phyloP scores from a whole-genome alignment of 495 filamentous ascomycete genomes.

The Neurospora sp. region DNA sequence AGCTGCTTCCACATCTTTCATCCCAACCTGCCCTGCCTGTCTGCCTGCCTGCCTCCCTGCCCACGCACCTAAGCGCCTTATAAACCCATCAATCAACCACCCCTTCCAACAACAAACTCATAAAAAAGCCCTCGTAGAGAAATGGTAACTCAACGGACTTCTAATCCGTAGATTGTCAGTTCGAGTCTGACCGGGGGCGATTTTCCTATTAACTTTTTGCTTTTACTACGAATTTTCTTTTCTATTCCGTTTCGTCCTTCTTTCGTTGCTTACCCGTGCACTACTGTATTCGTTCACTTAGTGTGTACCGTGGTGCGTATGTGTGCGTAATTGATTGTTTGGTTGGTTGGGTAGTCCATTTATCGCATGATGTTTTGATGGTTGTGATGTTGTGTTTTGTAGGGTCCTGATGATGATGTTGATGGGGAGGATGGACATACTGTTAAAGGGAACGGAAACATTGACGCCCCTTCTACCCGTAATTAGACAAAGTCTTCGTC shows the following conservation, averaged over 20 bases:
- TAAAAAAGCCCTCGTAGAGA: slow-evolving; percentile 15
- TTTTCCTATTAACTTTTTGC: background rate
- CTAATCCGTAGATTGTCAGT: background rate
- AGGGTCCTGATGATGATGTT: too few species aligned
- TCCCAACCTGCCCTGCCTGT: background rate
- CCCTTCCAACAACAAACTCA: background rate
- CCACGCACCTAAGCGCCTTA: background rate
- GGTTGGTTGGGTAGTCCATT: too few species aligned
- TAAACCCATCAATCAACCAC: background rate
- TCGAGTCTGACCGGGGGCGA: background rate
- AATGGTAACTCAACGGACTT: slow-evolving; percentile 27
- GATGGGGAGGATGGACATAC: too few species aligned
- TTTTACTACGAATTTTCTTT: background rate
- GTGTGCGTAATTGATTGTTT: too few species aligned
- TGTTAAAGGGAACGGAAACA: too few species aligned
- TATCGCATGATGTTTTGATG: too few species aligned
- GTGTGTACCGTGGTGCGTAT: too few species aligned
- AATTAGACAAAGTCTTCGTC: too few species aligned
- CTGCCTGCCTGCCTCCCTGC: background rate
- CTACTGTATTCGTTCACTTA: too few species aligned
- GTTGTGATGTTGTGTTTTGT: too few species aligned
- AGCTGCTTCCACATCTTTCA: background rate
- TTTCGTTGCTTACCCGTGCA: too few species aligned
- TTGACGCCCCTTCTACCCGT: too few species aligned
- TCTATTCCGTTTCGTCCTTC: background rate